A percentile compares a stretch with the other conserved stretches of the same genome.
phyloP scores from a whole-genome alignment of 306 rosid genomes.

The Prunus persica region Prunus_persica_NCBIv2 NC_034013.1:13255501-13256000 shows the following conservation, averaged over 20 bases:
- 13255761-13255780: slow-evolving; percentile 30
- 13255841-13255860: slow-evolving; percentile 53
- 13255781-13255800: slow-evolving; percentile 35
- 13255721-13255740: slow-evolving; percentile 60
- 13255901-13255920: slow-evolving; percentile 23
- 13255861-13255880: slow-evolving; percentile 72
- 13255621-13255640: slow-evolving; percentile 34
- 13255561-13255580: slow-evolving; percentile 37
- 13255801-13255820: slow-evolving; percentile 33
- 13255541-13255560: slow-evolving; percentile 4
- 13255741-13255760: slow-evolving; percentile 40
- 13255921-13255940: slow-evolving; percentile 10
- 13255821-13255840: slow-evolving; percentile 43
- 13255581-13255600: slow-evolving; percentile 50
- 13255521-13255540: slow-evolving; percentile 22
- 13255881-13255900: slow-evolving; percentile 42
- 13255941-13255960: slow-evolving; percentile 53
- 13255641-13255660: slow-evolving; percentile 49
- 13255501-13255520: slow-evolving; percentile 42
- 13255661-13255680: slow-evolving; percentile 55
- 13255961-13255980: slow-evolving; percentile 40
- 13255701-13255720: slow-evolving; percentile 53
- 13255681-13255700: slow-evolving; percentile 58
- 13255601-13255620: slow-evolving; percentile 50
- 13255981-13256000: slow-evolving; percentile 50